Conservation (phyloP, 2,329 filamentous ascomycete genomes). For the Ophiognomonia clavigignenti-juglandacearum region DNA sequence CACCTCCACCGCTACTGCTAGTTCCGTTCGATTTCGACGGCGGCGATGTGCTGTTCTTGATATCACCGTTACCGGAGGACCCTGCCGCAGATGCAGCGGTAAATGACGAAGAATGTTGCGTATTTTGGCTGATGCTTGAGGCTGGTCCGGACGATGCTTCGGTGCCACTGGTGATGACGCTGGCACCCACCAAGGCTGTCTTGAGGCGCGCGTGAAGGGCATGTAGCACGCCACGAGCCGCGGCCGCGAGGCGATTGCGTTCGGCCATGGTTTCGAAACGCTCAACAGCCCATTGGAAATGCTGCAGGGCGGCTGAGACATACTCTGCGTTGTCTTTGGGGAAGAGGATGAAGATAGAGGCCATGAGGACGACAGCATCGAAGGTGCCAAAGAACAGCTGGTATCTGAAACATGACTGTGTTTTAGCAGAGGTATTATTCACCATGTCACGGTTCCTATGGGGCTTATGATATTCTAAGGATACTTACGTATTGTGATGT, state of each 20-base stretch:
- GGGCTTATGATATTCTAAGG: no score
- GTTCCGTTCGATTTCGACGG: no score
- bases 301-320: slow-evolving; percentile 42
- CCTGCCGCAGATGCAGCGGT: background rate
- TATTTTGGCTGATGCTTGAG: background rate
- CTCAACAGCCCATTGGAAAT: slow-evolving; percentile 56
- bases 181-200: slow-evolving; percentile 39
- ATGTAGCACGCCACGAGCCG: slow-evolving; percentile 49
- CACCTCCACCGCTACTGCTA: no score
- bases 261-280: slow-evolving; percentile 52
- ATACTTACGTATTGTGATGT: slow-evolving; percentile 44
- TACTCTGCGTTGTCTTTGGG: slow-evolving; percentile 49
- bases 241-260: slow-evolving; percentile 48
- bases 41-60: no score
- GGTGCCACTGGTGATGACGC: background rate
- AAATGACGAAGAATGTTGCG: background rate
- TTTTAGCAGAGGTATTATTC: no score
- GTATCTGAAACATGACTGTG: slow-evolving; percentile 35
- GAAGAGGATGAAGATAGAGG: slow-evolving; percentile 57
- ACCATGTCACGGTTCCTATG: no score
- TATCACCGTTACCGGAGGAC: no score
- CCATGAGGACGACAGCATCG: slow-evolving; percentile 57
- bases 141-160: background rate
- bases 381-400: slow-evolving; percentile 60
- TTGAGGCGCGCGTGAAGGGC: slow-evolving; percentile 51